Base-by-base conservation (phyloP, 371 early-diverging fungal species). In the Mortierella sp. region DNA sequence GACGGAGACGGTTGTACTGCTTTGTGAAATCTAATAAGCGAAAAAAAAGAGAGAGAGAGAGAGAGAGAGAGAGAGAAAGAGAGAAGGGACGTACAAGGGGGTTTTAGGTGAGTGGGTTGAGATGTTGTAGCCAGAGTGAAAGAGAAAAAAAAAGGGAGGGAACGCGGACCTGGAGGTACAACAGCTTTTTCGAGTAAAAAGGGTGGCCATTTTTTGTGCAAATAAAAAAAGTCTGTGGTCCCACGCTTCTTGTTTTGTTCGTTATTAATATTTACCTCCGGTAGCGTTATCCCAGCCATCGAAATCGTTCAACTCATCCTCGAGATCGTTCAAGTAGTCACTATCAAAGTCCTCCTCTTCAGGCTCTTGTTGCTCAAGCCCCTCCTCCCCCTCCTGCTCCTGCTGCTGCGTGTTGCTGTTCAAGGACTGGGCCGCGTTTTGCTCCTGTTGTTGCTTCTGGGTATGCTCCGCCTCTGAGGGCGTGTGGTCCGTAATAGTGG, bases 1-100 rank as follows among this genome's bases (percentile, higher is more conserved):
- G 91, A 45, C 95, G 91, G 82, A 97, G 90, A 57, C 93, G 92
- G 89, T 98, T 98, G 90, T 96, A 98, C 81, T 98, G 95, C 84
- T 98, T 98, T 26, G 98, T 98, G 82, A 98, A 98, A 84, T 98
- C 96, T 94, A 82, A 58, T 11, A 3, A 10, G 28, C 8, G 58
- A 60, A 58, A 0, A 58, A 58, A 28, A 14, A 13, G n/a, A n/a
- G n/a, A n/a, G n/a, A n/a, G n/a, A n/a, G n/a, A n/a, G n/a, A n/a
- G n/a, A n/a, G n/a, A n/a, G n/a, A n/a, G n/a, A n/a, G n/a, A n/a
- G n/a, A n/a, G n/a, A n/a, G n/a, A n/a, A 6, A n/a, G 3, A n/a
- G 7, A 55, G 24, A 55, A n/a, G 5, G 6, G 9, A 65, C 19
- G 28, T 28, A 2, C 63, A 60, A 24, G 19, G n/a, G n/a, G 24